Percentiles rank a stretch among this genome's conserved stretches.
phyloP scores from a whole-genome alignment of 306 rosid genomes.

The Cicer chorassanicum region DNA sequence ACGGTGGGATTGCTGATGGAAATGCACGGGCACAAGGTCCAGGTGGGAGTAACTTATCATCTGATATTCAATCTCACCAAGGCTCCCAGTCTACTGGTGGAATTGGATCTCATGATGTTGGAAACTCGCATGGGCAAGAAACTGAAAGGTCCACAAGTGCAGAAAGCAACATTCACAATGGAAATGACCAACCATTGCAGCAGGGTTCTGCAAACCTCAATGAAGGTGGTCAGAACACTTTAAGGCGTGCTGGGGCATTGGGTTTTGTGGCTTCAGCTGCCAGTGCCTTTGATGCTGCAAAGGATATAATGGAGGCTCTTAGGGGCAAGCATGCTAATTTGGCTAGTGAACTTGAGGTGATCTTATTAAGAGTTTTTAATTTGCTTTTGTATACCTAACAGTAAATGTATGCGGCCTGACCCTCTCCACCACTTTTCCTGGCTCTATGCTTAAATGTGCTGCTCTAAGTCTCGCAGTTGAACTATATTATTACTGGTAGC shows the following conservation, averaged over 20 bases:
- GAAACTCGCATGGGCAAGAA: slow-evolving; percentile 87
- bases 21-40: slow-evolving; percentile 81
- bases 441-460: slow-evolving; percentile 9
- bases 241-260: slow-evolving; percentile 84
- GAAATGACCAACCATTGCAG: slow-evolving; percentile 79
- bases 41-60: slow-evolving; percentile 60
- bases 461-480: slow-evolving; percentile 15
- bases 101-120: slow-evolving; percentile 90
- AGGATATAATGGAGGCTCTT: slow-evolving; percentile 99
- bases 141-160: slow-evolving; percentile 89
- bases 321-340: slow-evolving; percentile 97
- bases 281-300: slow-evolving; percentile 98
- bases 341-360: slow-evolving; percentile 98
- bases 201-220: slow-evolving; percentile 78
- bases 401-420: slow-evolving; percentile 18
- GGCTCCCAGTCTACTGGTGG: slow-evolving; percentile 76
- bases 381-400: slow-evolving; percentile 33
- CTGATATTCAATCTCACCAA: slow-evolving; percentile 84
- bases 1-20: slow-evolving; percentile 84
- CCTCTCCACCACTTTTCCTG: background rate
- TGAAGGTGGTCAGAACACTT: slow-evolving; percentile 85
- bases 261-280: slow-evolving; percentile 96
- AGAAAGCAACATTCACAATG: slow-evolving; percentile 74
- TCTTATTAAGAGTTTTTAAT: slow-evolving; percentile 34
- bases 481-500: background rate